Base-by-base conservation (phyloP, 305 asterid genomes). In the Solanum aculeatissimum region DNA sequence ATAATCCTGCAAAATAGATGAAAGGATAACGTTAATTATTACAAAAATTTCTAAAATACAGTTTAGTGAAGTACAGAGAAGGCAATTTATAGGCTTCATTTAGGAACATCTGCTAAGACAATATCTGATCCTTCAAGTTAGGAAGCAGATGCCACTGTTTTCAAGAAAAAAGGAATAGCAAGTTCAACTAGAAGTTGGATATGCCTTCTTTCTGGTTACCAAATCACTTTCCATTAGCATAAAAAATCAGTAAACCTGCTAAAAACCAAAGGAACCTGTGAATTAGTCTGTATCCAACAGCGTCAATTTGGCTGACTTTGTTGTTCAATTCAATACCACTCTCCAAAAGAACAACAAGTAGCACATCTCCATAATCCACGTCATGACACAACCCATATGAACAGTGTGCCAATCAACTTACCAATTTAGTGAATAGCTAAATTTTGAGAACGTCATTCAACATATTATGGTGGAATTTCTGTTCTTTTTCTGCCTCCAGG, bases 1-100 rank as follows among this genome's bases (percentile, higher is more conserved):
- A 94, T 93, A 81, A 95, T 95, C 89, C 98, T 95, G 97, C 86
- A 84, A 63, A 85, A 81, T 79, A 27, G 75, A 38, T 35, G 88
- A 68, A 49, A 70, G 23, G 35, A 81, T 49, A 81, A 63, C n/a
- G 65, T 49, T 29, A 65, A 18, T 19, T 63, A 35, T 40, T 63
- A 45, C 78, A 11, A 10, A 63, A 43, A 0, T 1, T 13, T 0
- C 11, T 29, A 14, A 66, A 68, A 83, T 53, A 29, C 40, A 83
- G 80, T 38, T 75, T 49, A 27, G 4, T 49, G 55, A 80, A 80
- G 21, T 72, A n/a, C 85, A 80, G 71, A 49, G 23, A 80, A 62
- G 81, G 55, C 58, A 84, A 84, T 60, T 62, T 25, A 5, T 40
- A 72, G 80, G 80, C 80, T 72, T 72, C 40, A 25, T 72, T 72